Evolutionary conservation across 179 eudicot species (phyloP).

Genomic region (Dionaea muscipula): DNA sequence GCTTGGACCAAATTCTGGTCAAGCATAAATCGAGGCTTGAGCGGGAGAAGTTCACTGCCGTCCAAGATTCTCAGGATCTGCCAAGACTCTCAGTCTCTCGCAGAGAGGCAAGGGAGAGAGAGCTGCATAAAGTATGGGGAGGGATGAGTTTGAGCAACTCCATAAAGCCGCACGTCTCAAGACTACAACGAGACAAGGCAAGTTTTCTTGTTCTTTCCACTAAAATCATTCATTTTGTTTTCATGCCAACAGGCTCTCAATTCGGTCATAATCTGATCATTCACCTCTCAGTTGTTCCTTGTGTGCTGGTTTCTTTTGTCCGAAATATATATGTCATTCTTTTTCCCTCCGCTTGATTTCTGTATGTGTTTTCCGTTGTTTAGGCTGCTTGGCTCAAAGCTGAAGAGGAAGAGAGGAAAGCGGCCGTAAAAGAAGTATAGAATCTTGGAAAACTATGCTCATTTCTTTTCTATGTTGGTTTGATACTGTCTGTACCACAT

Average conservation of each 20-base stretch:
- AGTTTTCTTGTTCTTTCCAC: constrained; percentile 3
- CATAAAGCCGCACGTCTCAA: constrained; percentile 49
- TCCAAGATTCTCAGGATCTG: constrained; percentile 18
- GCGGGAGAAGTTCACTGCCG: constrained; percentile 34
- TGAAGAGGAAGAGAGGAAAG: constrained; percentile 61
- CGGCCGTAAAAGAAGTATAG: constrained; percentile 6
- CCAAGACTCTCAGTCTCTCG: constrained; percentile 22
- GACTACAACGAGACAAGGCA: constrained; percentile 65
- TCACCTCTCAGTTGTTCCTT: not conserved
- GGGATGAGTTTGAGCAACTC: constrained; percentile 54
- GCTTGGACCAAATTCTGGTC: constrained; percentile 63
- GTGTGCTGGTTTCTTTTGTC: not conserved
- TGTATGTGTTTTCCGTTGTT: constrained; percentile 5
- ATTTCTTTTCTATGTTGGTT: not conserved
- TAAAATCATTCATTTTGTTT: too few species aligned
- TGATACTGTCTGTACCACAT: not conserved
- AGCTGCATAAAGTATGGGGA: constrained; percentile 65
- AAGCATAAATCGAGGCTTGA: constrained; percentile 66
- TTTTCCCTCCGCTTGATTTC: too few species aligned
- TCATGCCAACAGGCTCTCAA: too few species aligned
- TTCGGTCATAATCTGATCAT: too few species aligned
- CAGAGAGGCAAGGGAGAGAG: constrained; percentile 56
- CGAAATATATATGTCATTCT: too few species aligned
- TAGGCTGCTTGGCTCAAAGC: constrained; percentile 95
- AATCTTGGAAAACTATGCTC: not conserved